phyloP scores from a whole-genome alignment of 2,329 filamentous ascomycete species.

The Penicillium sp. region DNA sequence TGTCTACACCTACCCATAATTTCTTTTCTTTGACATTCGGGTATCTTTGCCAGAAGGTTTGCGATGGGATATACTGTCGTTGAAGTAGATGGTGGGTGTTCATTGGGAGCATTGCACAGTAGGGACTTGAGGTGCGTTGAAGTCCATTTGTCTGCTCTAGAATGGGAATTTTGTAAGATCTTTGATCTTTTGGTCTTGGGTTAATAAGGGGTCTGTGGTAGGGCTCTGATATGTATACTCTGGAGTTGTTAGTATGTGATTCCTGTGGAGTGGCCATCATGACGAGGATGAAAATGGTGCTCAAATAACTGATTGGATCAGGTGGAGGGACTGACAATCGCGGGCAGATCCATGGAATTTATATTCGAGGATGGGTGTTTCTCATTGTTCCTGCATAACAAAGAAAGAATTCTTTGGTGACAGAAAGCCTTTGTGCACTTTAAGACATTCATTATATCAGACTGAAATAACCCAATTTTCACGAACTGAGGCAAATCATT shows the following conservation, averaged over 20 bases:
- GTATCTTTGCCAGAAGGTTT: background rate
- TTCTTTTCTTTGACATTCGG: background rate
- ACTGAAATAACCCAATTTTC: background rate
- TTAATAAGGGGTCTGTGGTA: background rate
- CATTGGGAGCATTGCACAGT: background rate
- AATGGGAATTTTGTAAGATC: background rate
- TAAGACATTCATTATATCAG: background rate
- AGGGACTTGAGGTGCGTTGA: background rate
- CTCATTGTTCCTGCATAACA: background rate
- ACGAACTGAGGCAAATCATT: background rate
- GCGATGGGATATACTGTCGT: background rate
- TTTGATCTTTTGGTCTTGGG: background rate
- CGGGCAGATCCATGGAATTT: background rate
- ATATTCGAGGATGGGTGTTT: background rate
- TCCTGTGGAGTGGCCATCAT: background rate
- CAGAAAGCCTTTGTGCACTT: background rate
- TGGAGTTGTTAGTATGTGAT: background rate
- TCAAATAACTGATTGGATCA: too few relatives aligned
- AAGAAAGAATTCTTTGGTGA: too few relatives aligned
- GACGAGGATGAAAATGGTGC: background rate
- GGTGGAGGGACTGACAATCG: background rate
- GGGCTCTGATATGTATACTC: background rate
- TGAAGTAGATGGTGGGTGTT: background rate
- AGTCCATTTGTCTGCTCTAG: background rate
- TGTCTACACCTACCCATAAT: background rate